Conservation (phyloP, 192 early-diverging fungal genomes). For the Coemansia sp. region DNA sequence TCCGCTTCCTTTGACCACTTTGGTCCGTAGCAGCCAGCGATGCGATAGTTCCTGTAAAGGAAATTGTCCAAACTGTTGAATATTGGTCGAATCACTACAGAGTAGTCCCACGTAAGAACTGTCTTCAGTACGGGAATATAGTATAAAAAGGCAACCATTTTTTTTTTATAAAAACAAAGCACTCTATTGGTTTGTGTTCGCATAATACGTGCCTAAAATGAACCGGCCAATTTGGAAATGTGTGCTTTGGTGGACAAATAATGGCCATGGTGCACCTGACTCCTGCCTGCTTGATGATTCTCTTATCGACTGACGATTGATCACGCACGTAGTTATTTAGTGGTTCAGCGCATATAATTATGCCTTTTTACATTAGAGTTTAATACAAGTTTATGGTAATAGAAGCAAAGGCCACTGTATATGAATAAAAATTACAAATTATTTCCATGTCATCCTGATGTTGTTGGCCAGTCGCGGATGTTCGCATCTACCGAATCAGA, state of each 20-base stretch:
- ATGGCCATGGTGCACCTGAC: too few species aligned
- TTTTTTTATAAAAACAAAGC: neutral
- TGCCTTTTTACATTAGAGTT: neutral
- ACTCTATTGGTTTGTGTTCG: too few species aligned
- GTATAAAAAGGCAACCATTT: conserved; percentile 27
- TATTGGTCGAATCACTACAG: conserved; percentile 12
- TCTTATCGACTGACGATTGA: too few species aligned
- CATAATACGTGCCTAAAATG: too few species aligned
- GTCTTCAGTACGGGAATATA: neutral
- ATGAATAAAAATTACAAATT: neutral
- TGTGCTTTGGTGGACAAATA: too few species aligned
- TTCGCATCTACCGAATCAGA: neutral
- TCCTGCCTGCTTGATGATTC: too few species aligned
- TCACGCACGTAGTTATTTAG: too few species aligned
- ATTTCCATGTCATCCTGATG: neutral
- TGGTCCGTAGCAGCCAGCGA: conserved; percentile 14
- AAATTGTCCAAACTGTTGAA: conserved; percentile 27
- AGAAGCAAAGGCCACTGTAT: neutral
- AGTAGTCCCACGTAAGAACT: conserved; percentile 7
- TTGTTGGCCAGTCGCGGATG: conserved; percentile 2
- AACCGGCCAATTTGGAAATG: too few species aligned
- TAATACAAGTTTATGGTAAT: neutral
- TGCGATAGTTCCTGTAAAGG: conserved; percentile 10
- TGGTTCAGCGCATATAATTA: too few species aligned
- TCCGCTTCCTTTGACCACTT: conserved; percentile 2